Conservation (phyloP, 2,329 filamentous ascomycete genomes). For the Chaetomium olivaceum region DNA sequence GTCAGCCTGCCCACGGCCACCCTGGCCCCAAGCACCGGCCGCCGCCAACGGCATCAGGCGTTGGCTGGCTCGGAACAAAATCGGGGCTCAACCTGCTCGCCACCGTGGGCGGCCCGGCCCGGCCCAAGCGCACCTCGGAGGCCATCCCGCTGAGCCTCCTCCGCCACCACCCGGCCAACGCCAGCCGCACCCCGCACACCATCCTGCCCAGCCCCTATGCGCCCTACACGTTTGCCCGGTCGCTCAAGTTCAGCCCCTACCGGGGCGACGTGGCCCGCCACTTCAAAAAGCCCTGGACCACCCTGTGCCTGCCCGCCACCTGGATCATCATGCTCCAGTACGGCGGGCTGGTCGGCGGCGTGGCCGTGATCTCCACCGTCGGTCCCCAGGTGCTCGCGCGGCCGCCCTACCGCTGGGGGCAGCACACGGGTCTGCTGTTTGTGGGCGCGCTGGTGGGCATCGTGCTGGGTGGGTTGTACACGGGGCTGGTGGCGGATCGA, state of each 20-base stretch:
- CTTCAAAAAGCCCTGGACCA: constrained; percentile 36
- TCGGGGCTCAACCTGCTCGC: too few relatives aligned
- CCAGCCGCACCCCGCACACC: not conserved
- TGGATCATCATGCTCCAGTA: constrained; percentile 44
- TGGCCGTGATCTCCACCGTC: constrained; percentile 40
- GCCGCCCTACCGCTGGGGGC: constrained; percentile 41
- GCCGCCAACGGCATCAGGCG: too few relatives aligned
- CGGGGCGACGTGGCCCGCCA: constrained; percentile 28
- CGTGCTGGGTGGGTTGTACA: constrained; percentile 35
- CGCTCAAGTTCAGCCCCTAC: constrained; percentile 31
- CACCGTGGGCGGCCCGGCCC: not conserved
- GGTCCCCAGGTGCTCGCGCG: constrained; percentile 37
- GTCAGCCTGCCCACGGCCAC: too few relatives aligned
- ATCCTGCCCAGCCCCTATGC: not conserved
- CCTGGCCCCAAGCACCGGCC: too few relatives aligned
- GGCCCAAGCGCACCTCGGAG: constrained; percentile 18
- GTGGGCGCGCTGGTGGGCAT: constrained; percentile 39
- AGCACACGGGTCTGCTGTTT: constrained; percentile 40
- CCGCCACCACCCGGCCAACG: not conserved
- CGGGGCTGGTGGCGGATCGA: constrained; percentile 29
- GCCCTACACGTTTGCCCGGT: constrained; percentile 35
- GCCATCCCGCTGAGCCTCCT: not conserved
- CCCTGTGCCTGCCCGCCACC: constrained; percentile 37
- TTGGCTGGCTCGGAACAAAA: too few relatives aligned
- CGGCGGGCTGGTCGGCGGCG: constrained; percentile 40